Evolutionary conservation across 1,139 yeast genomes (phyloP), one percentile per base, ranked within the genome.

Genomic region (Debaryomyces sp.): DNA sequence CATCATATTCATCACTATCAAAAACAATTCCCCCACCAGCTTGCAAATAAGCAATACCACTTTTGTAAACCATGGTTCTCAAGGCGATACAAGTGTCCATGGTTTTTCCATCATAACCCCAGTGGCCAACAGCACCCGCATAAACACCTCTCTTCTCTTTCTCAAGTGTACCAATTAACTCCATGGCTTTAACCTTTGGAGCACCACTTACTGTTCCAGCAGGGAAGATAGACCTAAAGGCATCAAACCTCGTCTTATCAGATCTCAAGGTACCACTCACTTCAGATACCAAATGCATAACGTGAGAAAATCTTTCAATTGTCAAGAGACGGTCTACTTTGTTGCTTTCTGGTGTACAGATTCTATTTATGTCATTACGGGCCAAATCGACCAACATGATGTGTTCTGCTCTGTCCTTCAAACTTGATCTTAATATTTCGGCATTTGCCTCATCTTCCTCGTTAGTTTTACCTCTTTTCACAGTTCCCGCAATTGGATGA

Each of bases 151-250:
- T 80, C 63, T 91, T 89, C 64, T 94, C 98, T 55, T 82, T 78
- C 65, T 94, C 99, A 46, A 94, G 74, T 63, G 89, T 96, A 26
- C 88, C 87, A 61, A 94, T 90, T 45, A 94, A 77, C 67, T 92
- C 96, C 99, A 94, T 94, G 8, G 99, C 99, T 57, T 83, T 83
- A 43, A 94, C 96, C 70, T 94, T 94, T 48, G 99, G 99, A 1
- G 99, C 98, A 36, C 99, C 99, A 53, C 96, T 87, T 12, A 94
- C 98, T 1, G 99, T 94, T 41, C 99, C 99, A 1, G 99, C 99
- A 21, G 99, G 99, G 82, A 94, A 94, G 50, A 94, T 89, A 7
- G 97, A 91, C 65, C 99, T 81, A 69, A 94, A 91, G 0, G 99
- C 99, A 71, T 94, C 99, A 63, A 94, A 94, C 55, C 98, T 78